These are phyloP conservation scores for Spiromastix sp. DNA, from an alignment of 2,329 filamentous ascomycete genomes.

Conservation along the genomic window DNA sequence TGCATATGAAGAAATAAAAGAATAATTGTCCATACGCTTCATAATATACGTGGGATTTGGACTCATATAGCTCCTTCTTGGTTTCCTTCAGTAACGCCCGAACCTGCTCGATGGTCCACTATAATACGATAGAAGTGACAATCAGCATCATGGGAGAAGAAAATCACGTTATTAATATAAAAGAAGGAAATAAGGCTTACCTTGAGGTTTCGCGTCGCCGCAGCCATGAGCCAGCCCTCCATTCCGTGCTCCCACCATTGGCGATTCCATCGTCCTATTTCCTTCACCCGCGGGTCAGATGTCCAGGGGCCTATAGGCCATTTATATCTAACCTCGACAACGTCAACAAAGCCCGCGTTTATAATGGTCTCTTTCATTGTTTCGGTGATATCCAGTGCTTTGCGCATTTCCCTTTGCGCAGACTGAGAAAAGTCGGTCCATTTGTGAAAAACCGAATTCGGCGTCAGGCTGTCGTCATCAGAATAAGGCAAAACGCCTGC, in stretches of 20 bases:
- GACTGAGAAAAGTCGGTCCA: constrained; percentile 12
- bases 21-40: too few relatives aligned
- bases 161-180: neutral
- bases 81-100: neutral
- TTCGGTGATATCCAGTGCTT: constrained; percentile 16
- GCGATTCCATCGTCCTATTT: constrained; percentile 1
- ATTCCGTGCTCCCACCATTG: constrained; percentile 7
- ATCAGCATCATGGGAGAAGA: neutral
- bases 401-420: constrained; percentile 13
- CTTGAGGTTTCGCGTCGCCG: neutral
- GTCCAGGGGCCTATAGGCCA: constrained; percentile 35
- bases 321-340: constrained; percentile 31
- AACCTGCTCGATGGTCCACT: constrained; percentile 3
- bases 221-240: constrained; percentile 6
- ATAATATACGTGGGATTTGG: constrained; percentile 4
- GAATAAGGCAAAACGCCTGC: constrained; percentile 12
- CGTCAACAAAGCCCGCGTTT: constrained; percentile 34
- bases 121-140: neutral
- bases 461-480: constrained; percentile 15
- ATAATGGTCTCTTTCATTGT: constrained; percentile 20
- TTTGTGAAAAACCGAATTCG: constrained; percentile 13
- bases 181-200: neutral
- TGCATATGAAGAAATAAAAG: too few relatives aligned
- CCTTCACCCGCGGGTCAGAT: constrained; percentile 17
- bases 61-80: neutral